Evolutionary conservation across 129 eudicot species (phyloP).

Genomic region (Pseudognaphalium luteoalbum): DNA sequence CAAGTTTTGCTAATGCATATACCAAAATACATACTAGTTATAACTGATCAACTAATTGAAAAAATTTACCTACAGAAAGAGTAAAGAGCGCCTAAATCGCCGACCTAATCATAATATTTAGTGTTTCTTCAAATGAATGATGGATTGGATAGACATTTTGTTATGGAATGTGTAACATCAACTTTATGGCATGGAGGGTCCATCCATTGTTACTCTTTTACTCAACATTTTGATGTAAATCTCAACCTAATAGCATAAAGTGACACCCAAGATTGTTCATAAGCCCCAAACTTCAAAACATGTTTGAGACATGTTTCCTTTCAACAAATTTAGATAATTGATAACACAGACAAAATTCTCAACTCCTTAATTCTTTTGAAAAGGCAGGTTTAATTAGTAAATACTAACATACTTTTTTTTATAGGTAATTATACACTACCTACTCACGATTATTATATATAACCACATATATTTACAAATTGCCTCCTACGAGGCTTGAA

Average conservation of each 20-base stretch:
- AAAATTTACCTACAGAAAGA: too few species aligned
- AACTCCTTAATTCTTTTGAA: not conserved
- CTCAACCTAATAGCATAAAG: constrained; percentile 6
- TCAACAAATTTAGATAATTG: not conserved
- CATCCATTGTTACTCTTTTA: constrained; percentile 12
- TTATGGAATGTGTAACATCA: constrained; percentile 6
- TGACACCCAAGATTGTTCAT: not conserved
- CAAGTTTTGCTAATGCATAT: not conserved
- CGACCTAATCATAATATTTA: not conserved
- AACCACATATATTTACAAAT: too few species aligned
- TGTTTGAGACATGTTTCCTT: constrained; percentile 28
- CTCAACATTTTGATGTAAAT: constrained; percentile 14
- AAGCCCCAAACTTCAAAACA: constrained; percentile 20
- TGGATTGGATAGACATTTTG: constrained; percentile 7
- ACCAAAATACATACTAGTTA: not conserved
- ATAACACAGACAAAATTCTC: constrained; percentile 6
- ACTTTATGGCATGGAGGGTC: constrained; percentile 12
- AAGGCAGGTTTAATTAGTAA: not conserved
- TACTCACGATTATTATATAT: too few species aligned
- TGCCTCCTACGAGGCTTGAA: too few species aligned
- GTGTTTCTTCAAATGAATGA: not conserved
- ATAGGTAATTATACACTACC: too few species aligned
- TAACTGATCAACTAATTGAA: not conserved
- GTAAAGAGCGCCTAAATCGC: not conserved
- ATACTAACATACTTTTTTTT: too few species aligned